phyloP scores from a whole-genome alignment of 768 basidiomycete genomes.

The Kwoniella dejecticola region DNA sequence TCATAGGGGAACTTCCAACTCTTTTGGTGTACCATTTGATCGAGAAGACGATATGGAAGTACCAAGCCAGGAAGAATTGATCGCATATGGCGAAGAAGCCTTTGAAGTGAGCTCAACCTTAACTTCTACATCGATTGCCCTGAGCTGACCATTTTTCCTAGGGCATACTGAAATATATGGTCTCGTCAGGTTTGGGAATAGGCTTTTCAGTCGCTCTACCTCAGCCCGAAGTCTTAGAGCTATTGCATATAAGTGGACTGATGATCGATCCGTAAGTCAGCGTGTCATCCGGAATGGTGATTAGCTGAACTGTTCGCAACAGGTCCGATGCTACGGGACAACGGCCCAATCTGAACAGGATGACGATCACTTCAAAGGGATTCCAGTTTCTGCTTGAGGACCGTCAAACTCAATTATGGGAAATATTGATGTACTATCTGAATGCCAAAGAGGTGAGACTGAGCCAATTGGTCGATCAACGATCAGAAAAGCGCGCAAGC shows the following conservation, averaged over 20 bases:
- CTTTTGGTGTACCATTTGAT: slow-evolving; percentile 51
- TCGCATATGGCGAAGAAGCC: slow-evolving; percentile 45
- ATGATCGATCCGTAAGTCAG: slow-evolving; percentile 74
- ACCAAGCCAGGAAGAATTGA: slow-evolving; percentile 33
- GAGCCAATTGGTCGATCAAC: too few species aligned
- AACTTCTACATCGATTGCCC: too few species aligned
- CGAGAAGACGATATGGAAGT: slow-evolving; percentile 19
- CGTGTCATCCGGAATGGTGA: neutral
- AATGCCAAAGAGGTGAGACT: slow-evolving; percentile 70
- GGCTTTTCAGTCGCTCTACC: slow-evolving; percentile 75
- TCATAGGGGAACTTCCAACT: slow-evolving; percentile 44
- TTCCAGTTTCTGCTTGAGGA: slow-evolving; percentile 96
- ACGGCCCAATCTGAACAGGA: slow-evolving; percentile 33
- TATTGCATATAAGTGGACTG: slow-evolving; percentile 79
- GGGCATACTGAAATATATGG: slow-evolving; percentile 98
- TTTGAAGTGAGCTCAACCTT: slow-evolving; percentile 45
- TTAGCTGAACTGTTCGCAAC: neutral
- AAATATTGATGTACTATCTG: slow-evolving; percentile 85
- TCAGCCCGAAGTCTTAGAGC: slow-evolving; percentile 76
- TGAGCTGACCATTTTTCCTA: slow-evolving; percentile 51
- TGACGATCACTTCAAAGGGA: slow-evolving; percentile 81
- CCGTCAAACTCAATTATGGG: slow-evolving; percentile 94
- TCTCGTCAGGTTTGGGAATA: slow-evolving; percentile 67
- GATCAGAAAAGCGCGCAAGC: neutral
- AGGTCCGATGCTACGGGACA: slow-evolving; percentile 22